Evolutionary conservation across 2,329 filamentous ascomycete species (phyloP), one percentile per base, ranked within the genome.

Genomic region (Penicillium sp.): DNA sequence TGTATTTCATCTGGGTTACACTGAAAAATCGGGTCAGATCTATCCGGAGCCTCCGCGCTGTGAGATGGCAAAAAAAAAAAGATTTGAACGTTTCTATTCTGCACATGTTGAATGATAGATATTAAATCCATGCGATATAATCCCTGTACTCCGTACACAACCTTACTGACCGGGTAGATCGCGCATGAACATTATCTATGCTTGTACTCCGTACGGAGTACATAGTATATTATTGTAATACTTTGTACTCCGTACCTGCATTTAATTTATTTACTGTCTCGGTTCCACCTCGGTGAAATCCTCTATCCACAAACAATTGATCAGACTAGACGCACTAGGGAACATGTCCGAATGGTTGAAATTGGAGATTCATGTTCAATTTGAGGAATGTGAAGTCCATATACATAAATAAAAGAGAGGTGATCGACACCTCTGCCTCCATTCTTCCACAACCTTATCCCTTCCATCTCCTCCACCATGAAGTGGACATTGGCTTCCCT

Each of bases 331-430:
- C 54, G 45, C 31, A 55, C 58, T 60, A 37, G 64, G 65, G 51
- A 65, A 66, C 52, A 63, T 55, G 54, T 65, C 65, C 65, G 65
- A 59, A 13, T 40, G 7, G 16, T 23, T 7, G 38, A 46, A 39
- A 21, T 18, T 31, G 16, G 6, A 15, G 15, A 23, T 45, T 6
- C 21, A 44, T 29, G 35, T 47, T 21, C 21, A n/a, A 27, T 38
- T 42, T 41, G 23, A 50, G n/a, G 45, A 39, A 46, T 29, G n/a
- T 23, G 21, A n/a, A 42, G 23, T 27, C 23, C 29, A 18, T 21
- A 34, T 27, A 27, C 25, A 27, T 53, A 48, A 25, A 46, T 50
- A 44, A 48, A 35, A 40, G 40, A 40, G n/a, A 38, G 27, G 27
- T 25, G 50, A 57, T 60, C 59, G 48, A 46, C 51, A 47, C 51